phyloP scores from a whole-genome alignment of 2,329 filamentous ascomycete genomes.

The Aspergillus sp. region DNA sequence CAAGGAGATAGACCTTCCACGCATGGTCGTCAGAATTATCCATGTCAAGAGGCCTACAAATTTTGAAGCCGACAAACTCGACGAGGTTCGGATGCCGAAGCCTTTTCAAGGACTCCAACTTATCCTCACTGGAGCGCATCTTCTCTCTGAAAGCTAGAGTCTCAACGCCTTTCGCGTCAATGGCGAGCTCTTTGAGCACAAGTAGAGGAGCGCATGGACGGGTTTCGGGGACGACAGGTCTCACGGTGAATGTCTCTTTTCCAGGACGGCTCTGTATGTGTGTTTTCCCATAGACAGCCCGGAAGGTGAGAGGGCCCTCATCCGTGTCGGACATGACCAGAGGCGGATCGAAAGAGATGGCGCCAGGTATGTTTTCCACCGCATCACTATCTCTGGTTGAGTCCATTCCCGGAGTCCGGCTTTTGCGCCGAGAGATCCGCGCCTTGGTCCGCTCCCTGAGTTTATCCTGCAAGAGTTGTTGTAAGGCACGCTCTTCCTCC shows the following conservation, averaged over 20 bases:
- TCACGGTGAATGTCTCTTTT: slow-evolving; percentile 66
- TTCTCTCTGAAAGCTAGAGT: slow-evolving; percentile 68
- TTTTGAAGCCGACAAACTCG: slow-evolving; percentile 78
- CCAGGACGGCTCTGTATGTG: slow-evolving; percentile 65
- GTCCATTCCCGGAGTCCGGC: slow-evolving; percentile 34
- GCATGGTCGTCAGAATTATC: slow-evolving; percentile 40
- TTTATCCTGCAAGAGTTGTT: slow-evolving; percentile 39
- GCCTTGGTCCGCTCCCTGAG: slow-evolving; percentile 41
- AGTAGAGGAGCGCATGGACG: slow-evolving; percentile 61
- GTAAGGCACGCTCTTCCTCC: slow-evolving; percentile 40
- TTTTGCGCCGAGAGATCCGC: slow-evolving; percentile 38
- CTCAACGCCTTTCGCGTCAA: slow-evolving; percentile 60
- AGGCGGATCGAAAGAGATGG: slow-evolving; percentile 44
- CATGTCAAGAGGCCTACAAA: slow-evolving; percentile 53
- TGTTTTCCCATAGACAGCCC: slow-evolving; percentile 67
- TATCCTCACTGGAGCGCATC: slow-evolving; percentile 72
- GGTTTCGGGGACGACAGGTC: slow-evolving; percentile 60
- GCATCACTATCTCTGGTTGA: slow-evolving; percentile 26
- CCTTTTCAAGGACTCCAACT: slow-evolving; percentile 72
- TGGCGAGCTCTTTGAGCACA: slow-evolving; percentile 68
- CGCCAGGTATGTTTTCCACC: slow-evolving; percentile 33
- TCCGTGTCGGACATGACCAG: slow-evolving; percentile 60
- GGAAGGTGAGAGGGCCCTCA: slow-evolving; percentile 66
- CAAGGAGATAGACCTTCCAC: slow-evolving; percentile 75
- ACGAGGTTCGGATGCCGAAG: slow-evolving; percentile 75